Percentiles rank a stretch among this genome's conserved stretches.
These are phyloP conservation scores for Lipomyces sp. DNA, from an alignment of 805 yeast species.

Conservation along the genomic window DNA sequence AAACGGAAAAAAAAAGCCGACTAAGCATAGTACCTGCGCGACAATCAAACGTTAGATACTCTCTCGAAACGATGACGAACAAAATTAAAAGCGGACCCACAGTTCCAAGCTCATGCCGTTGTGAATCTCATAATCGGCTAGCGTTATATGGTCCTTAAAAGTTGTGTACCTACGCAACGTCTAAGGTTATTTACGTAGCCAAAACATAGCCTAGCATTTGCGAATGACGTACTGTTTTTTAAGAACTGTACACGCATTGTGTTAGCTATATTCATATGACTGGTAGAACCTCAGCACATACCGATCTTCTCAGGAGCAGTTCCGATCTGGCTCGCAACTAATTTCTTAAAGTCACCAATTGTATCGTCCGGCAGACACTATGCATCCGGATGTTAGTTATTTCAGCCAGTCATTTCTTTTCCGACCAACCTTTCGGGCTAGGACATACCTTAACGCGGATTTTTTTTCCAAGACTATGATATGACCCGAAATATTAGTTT, in stretches of 20 bases:
- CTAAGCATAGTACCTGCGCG: conserved; percentile 13
- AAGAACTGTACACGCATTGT: conserved; percentile 52
- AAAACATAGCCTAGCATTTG: neutral
- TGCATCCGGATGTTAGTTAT: neutral
- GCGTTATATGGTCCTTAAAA: conserved; percentile 83
- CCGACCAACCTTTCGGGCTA: neutral
- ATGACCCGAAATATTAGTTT: neutral
- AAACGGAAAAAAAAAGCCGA: neutral
- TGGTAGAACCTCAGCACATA: conserved; percentile 30
- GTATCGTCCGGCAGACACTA: conserved; percentile 80
- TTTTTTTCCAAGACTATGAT: conserved; percentile 76
- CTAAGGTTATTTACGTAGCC: neutral
- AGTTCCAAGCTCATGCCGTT: conserved; percentile 86
- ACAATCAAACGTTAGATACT: neutral
- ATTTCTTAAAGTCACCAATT: conserved; percentile 86
- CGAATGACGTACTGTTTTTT: conserved; percentile 64
- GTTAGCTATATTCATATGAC: neutral
- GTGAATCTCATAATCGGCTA: conserved; percentile 94
- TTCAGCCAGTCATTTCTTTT: neutral
- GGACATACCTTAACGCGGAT: conserved; percentile 66
- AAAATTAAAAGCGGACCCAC: conserved; percentile 48
- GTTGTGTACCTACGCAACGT: conserved; percentile 55
- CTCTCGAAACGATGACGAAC: neutral
- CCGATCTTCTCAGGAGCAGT: conserved; percentile 61
- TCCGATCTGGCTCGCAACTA: conserved; percentile 82